These are phyloP conservation scores for Cyclotella kingstonii DNA, from an alignment of 108 stramenopile species.

Conservation along the genomic window DNA sequence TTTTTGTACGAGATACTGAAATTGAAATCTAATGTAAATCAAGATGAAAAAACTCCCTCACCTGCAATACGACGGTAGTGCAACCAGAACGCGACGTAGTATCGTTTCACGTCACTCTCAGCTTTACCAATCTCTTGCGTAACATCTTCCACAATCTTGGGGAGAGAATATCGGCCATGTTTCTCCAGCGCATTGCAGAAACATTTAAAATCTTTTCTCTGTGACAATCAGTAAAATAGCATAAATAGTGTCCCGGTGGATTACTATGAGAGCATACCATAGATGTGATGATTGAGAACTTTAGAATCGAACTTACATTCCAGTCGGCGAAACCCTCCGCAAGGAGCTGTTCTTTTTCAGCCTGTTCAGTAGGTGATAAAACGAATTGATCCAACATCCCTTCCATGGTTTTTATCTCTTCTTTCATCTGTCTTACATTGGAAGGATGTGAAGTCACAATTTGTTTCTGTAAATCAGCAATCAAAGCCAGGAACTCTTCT, in stretches of 20 bases:
- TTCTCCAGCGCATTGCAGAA: constrained; percentile 89
- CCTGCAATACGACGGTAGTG: constrained; percentile 77
- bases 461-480: constrained; percentile 66
- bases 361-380: constrained; percentile 53
- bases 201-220: constrained; percentile 80
- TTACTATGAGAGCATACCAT: background rate
- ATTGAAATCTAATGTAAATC: no score
- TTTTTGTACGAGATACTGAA: no score
- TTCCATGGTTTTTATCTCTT: constrained; percentile 64
- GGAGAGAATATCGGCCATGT: constrained; percentile 88
- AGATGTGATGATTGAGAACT: no score
- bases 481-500: constrained; percentile 62
- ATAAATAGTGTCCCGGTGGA: background rate
- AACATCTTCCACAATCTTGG: constrained; percentile 76
- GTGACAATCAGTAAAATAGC: background rate
- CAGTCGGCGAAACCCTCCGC: constrained; percentile 94
- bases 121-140: constrained; percentile 85
- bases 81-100: constrained; percentile 88
- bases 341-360: constrained; percentile 67
- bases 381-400: constrained; percentile 49
- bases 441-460: constrained; percentile 46
- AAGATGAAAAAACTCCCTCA: background rate
- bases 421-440: constrained; percentile 22
- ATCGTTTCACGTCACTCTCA: constrained; percentile 79
- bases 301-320: constrained; percentile 57